Conservation (phyloP, 495 filamentous ascomycete genomes). For the Chaetomidium leptoderma region DNA sequence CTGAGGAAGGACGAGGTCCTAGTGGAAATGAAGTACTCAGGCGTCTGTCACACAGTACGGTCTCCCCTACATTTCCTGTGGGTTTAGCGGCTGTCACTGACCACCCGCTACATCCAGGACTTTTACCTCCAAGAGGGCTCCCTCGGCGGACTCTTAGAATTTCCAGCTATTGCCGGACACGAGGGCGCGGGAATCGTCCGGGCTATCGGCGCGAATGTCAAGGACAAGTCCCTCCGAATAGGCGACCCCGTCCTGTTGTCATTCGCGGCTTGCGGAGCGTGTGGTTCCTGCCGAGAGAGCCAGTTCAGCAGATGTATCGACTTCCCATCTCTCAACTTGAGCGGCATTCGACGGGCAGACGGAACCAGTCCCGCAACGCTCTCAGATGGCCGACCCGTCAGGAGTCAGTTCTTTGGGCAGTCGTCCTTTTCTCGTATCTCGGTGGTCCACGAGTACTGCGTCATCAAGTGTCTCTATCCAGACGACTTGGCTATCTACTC, state of each 20-base stretch:
- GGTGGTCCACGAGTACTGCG: slow-evolving; percentile 30
- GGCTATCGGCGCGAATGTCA: slow-evolving; percentile 40
- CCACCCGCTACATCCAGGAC: slow-evolving; percentile 12
- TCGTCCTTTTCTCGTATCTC: slow-evolving; percentile 36
- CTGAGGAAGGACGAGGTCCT: slow-evolving; percentile 37
- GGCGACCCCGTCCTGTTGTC: slow-evolving; percentile 47
- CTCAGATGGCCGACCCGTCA: slow-evolving; percentile 28
- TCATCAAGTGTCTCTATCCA: slow-evolving; percentile 31
- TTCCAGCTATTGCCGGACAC: slow-evolving; percentile 48
- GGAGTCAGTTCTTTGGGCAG: slow-evolving; percentile 45
- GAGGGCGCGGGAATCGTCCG: slow-evolving; percentile 51
- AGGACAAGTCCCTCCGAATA: slow-evolving; percentile 32
- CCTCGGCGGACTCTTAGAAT: slow-evolving; percentile 29
- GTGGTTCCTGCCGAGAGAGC: slow-evolving; percentile 28
- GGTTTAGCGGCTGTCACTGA: neutral
- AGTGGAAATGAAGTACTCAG: slow-evolving; percentile 39
- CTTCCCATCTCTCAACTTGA: slow-evolving; percentile 33
- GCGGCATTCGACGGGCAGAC: slow-evolving; percentile 16
- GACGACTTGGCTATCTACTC: slow-evolving; percentile 32
- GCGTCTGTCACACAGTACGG: slow-evolving; percentile 41
- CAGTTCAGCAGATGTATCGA: slow-evolving; percentile 31
- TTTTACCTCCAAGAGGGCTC: slow-evolving; percentile 33
- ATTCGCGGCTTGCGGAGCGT: slow-evolving; percentile 34
- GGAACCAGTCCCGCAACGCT: slow-evolving; percentile 16
- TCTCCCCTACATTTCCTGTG: neutral